Evolutionary conservation across 495 filamentous ascomycete species (phyloP).

Genomic region (Hypoxylon perforatum): DNA sequence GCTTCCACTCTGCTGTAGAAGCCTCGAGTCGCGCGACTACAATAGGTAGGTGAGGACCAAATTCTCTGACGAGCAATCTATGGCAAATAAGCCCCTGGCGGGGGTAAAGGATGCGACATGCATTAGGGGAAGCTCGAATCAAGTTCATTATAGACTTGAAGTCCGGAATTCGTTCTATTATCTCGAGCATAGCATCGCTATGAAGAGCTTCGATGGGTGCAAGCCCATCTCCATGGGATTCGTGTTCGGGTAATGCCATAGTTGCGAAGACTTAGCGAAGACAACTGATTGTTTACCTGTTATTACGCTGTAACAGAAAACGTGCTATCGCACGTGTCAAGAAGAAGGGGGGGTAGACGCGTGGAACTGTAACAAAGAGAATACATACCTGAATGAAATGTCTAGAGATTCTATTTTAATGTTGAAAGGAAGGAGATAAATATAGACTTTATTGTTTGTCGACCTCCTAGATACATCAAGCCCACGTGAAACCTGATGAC

Average conservation of each 20-base stretch:
- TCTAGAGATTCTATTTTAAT: background rate
- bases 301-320: no score
- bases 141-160: background rate
- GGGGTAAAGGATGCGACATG: background rate
- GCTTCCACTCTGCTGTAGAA: background rate
- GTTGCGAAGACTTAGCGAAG: background rate
- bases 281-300: background rate
- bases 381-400: background rate
- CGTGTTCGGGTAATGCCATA: background rate
- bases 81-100: background rate
- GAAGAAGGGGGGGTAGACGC: background rate
- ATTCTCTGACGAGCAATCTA: background rate
- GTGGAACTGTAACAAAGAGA: background rate
- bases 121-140: background rate
- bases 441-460: no score
- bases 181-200: background rate
- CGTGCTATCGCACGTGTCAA: background rate
- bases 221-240: background rate
- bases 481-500: no score
- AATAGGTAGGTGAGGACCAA: slow-evolving; percentile 1
- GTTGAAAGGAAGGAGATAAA: no score
- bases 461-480: no score
- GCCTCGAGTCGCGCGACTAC: slow-evolving; percentile 3
- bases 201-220: background rate
- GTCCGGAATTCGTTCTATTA: background rate